Conservation (phyloP, 208 protist genomes). For the Naegleria fowleri region DNA sequence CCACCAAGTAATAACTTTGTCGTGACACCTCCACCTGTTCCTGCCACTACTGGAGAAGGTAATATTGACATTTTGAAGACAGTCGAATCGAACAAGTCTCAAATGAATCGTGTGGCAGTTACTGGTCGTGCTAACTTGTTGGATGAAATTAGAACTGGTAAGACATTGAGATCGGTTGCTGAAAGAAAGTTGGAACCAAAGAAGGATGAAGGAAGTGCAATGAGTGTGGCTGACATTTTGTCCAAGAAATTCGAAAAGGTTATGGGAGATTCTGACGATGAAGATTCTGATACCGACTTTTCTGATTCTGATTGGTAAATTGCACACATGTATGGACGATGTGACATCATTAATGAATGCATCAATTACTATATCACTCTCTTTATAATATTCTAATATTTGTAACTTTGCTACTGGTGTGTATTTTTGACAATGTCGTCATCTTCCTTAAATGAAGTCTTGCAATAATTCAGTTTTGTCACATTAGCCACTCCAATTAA, state of each 20-base stretch:
- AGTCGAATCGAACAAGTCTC: background rate
- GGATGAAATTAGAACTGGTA: background rate
- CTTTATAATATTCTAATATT: no score
- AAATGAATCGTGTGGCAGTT: background rate
- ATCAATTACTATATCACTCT: no score
- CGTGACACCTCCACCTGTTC: background rate
- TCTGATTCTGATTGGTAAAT: background rate
- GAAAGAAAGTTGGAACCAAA: background rate
- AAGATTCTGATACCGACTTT: background rate
- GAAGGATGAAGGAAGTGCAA: background rate
- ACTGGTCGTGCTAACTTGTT: background rate
- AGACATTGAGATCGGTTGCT: background rate
- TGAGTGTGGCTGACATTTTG: slow-evolving; percentile 20
- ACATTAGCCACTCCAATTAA: background rate
- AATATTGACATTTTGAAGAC: background rate
- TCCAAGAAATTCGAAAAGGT: slow-evolving; percentile 15
- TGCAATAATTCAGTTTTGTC: background rate
- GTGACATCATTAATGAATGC: no score
- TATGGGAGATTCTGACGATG: background rate
- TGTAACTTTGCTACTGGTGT: no score
- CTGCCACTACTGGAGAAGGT: background rate
- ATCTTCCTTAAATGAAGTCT: no score
- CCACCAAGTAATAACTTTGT: background rate
- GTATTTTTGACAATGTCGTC: no score
- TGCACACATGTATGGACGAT: background rate